Conservation (phyloP, 164 flowering plant genomes). For the Platanus orientalis region DNA sequence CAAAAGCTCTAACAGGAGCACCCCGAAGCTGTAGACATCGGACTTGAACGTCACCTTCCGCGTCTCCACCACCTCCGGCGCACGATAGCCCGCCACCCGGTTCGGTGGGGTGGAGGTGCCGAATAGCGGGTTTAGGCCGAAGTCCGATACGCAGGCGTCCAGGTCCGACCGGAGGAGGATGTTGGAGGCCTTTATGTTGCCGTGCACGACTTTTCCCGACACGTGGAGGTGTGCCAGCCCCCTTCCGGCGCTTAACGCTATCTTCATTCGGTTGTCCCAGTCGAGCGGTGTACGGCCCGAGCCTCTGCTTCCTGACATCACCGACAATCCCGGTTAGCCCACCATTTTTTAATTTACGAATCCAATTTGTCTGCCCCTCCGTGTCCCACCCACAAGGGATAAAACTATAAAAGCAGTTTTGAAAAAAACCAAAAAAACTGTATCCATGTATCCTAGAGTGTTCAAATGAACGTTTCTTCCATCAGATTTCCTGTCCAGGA, state of each 20-base stretch:
- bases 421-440: no score
- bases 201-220: conserved; percentile 64
- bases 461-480: no score
- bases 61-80: conserved; percentile 88
- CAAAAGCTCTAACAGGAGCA: conserved; percentile 68
- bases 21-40: conserved; percentile 94
- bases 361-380: no score
- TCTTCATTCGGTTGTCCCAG: conserved; percentile 87
- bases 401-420: no score
- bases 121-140: conserved; percentile 73
- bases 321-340: not conserved
- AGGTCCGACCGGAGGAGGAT: conserved; percentile 64
- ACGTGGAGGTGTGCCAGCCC: conserved; percentile 81
- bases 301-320: conserved; percentile 78
- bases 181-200: conserved; percentile 93
- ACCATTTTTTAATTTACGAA: no score
- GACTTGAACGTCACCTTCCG: conserved; percentile 75
- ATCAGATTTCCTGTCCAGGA: no score
- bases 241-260: conserved; percentile 64
- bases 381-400: no score
- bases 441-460: no score
- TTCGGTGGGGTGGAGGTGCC: conserved; percentile 43
- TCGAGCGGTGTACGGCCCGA: conserved; percentile 87
- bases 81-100: conserved; percentile 88
- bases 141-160: conserved; percentile 67